These are phyloP conservation scores for Parvularia atlantis DNA, from an alignment of 78 protist genomes.

Conservation along the genomic window DNA sequence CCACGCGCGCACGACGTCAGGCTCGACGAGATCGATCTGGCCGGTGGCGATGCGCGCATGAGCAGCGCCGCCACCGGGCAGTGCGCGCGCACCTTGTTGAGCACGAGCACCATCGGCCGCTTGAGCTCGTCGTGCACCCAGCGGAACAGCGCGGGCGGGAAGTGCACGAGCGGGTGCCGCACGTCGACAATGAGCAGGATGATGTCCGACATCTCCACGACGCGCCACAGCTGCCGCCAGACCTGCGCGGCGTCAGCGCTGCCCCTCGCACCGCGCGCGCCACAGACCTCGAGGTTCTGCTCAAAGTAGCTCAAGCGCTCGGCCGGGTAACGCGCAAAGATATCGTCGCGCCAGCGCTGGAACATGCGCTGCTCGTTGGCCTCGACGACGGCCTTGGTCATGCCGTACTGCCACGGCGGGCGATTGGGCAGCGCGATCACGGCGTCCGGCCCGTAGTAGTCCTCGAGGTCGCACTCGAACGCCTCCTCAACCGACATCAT, in stretches of 20 bases:
- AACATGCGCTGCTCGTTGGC: not conserved
- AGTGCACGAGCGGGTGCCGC: slow-evolving; percentile 40
- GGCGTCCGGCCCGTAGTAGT: not conserved
- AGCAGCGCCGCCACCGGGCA: too few species aligned
- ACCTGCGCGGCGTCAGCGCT: not conserved
- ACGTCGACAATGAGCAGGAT: slow-evolving; percentile 35
- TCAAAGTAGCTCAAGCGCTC: slow-evolving; percentile 42
- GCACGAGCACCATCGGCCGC: slow-evolving; percentile 1
- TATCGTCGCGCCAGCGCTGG: not conserved
- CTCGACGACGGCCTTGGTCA: not conserved
- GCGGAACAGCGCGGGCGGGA: slow-evolving; percentile 23
- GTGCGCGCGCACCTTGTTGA: slow-evolving; percentile 53
- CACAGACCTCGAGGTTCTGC: slow-evolving; percentile 47
- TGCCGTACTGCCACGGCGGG: not conserved
- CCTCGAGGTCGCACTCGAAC: not conserved
- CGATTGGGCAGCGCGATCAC: not conserved
- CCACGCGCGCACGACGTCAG: not conserved
- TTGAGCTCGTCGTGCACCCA: not conserved
- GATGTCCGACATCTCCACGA: slow-evolving; percentile 37
- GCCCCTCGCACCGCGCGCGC: not conserved
- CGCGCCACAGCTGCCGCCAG: slow-evolving; percentile 66
- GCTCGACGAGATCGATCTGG: not conserved
- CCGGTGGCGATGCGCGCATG: too few species aligned
- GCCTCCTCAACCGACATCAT: not conserved
- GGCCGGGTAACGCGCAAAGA: not conserved